Evolutionary conservation across 1,284 basidiomycete genomes (phyloP).

Genomic region (Neolentinus lepideus): DNA sequence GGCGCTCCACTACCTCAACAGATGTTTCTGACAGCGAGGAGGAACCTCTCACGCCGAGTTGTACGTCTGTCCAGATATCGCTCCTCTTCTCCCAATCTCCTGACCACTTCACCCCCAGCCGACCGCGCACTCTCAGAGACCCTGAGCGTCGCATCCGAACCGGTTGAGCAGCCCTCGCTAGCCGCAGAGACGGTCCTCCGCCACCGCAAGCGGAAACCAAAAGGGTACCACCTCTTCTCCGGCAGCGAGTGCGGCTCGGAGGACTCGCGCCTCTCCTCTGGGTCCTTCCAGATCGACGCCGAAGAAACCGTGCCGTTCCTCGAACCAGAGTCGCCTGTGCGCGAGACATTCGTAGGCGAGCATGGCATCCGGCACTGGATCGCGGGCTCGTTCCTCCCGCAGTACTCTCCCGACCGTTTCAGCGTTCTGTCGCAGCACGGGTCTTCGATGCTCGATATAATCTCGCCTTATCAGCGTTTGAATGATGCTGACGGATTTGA

Average conservation of each 20-base stretch:
- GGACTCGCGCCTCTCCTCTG: neutral
- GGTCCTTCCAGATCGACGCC: neutral
- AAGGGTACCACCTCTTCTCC: constrained; percentile 3
- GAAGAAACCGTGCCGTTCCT: neutral
- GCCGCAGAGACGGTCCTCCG: neutral
- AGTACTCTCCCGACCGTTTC: constrained; percentile 28
- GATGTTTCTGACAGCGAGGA: neutral
- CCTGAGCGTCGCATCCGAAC: neutral
- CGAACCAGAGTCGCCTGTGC: neutral
- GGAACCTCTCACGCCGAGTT: neutral
- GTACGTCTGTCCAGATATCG: neutral
- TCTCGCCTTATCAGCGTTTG: constrained; percentile 50
- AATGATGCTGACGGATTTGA: constrained; percentile 27
- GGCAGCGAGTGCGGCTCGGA: neutral
- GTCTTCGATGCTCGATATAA: constrained; percentile 25
- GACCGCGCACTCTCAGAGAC: neutral
- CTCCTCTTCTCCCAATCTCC: neutral
- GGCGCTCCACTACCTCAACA: too few relatives aligned
- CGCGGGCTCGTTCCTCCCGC: constrained; percentile 25
- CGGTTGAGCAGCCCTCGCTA: neutral
- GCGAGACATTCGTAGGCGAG: neutral
- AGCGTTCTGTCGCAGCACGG: constrained; percentile 28
- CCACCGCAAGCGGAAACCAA: neutral
- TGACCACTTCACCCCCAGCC: too few relatives aligned
- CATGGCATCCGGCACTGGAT: constrained; percentile 8